Base-by-base conservation (phyloP, 768 basidiomycete genomes). In the Neoboletus brunneissimus region DNA sequence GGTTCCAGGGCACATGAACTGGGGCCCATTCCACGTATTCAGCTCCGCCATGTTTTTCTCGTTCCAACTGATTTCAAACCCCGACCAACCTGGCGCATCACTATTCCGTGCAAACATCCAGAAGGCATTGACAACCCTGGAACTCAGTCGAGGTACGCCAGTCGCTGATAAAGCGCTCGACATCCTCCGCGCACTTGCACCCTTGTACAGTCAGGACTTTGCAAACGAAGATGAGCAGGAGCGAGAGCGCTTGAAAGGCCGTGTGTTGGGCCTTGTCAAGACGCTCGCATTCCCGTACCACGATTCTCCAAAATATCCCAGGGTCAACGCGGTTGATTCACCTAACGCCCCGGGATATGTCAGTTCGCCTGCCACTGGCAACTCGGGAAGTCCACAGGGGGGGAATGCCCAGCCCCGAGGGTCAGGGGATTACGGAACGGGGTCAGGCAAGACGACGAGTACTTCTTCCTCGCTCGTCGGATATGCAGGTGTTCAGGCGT, bases 41-140 rank as follows among this genome's bases (percentile, higher is more conserved):
- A 86, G 86, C 47, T 89, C 91, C 20, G 88, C 88, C 48, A 91
- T 92, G 86, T 92, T 92, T 74, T 91, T 92, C 80, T 88, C 88
- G n/a, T 91, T 91, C 74, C 89, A 92, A 64, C 80, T 92, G 48
- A 86, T 91, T 64, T 81, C 85, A 35, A 86, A 89, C 63, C 87
- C 89, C 49, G 88, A 88, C 58, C 89, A 90, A 60, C 86, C 87
- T 44, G 89, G 87, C 25, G 88, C 88, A 42, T 82, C 81, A 29
- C 76, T 89, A 35, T 91, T 91, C 74, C 86, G 89, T 20, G 80
- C 81, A 34, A 88, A 86, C 64, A 87, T 93, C 64, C 81, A 80
- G 63, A 87, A 86, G 67, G 84, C 87, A 15, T 79, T 86, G 57
- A 67, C 75, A 13, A 85, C 83, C 20, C 77, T 91, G 29, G 86